Conservation (phyloP, 345 rosid genomes). For the Trapa bicornis region DNA sequence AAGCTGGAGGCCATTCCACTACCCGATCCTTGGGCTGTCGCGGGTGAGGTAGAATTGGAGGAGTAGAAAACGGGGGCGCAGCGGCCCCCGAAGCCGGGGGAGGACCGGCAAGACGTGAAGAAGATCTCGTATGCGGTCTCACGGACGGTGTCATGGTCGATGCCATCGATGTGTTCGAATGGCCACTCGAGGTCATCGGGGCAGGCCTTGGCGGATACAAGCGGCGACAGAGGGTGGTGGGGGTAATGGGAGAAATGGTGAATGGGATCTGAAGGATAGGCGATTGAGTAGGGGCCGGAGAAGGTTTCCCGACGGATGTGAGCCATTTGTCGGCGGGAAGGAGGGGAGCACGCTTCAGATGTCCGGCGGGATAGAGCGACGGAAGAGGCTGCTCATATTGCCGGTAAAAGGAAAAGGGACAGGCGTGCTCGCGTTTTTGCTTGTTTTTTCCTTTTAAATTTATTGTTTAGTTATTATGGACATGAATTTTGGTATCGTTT, state of each 20-base stretch:
- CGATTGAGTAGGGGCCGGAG: conserved; percentile 25
- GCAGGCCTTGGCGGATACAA: neutral
- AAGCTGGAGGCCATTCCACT: conserved; percentile 18
- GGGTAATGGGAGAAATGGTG: neutral
- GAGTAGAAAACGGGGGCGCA: conserved; percentile 35
- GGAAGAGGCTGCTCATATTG: conserved; percentile 20
- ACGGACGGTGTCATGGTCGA: conserved; percentile 54
- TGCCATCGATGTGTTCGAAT: conserved; percentile 44
- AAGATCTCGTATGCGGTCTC: conserved; percentile 85
- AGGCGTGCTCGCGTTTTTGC: neutral
- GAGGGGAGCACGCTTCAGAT: conserved; percentile 16
- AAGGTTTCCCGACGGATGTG: conserved; percentile 37
- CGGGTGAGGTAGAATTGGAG: neutral
- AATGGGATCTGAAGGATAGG: neutral
- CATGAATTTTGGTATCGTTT: neutral
- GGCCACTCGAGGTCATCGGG: conserved; percentile 56
- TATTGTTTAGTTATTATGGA: neutral
- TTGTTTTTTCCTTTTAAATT: neutral
- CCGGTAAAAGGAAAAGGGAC: conserved; percentile 2
- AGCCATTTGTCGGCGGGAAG: conserved; percentile 6
- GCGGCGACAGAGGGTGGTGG: conserved; percentile 1
- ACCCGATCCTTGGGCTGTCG: conserved; percentile 15
- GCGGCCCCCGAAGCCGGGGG: conserved; percentile 79
- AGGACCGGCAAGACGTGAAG: conserved; percentile 81
- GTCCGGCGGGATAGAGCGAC: conserved; percentile 31